Percentiles rank a stretch among this genome's conserved stretches.
Evolutionary conservation across 2,329 filamentous ascomycete species (phyloP).

Genomic region (Didymella segeticola): DNA sequence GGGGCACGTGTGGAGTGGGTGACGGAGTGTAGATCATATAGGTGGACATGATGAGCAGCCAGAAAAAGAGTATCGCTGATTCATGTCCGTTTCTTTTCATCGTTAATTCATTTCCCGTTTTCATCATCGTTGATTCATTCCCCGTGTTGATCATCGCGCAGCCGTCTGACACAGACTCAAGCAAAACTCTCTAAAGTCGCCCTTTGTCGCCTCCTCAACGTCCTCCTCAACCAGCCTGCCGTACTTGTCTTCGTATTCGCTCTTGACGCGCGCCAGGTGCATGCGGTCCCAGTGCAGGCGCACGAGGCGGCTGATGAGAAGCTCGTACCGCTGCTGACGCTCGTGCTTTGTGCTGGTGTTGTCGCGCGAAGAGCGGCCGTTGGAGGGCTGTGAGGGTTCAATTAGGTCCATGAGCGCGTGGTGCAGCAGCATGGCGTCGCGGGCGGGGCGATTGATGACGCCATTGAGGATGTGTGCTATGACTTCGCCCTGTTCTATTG

Average conservation of each 20-base stretch:
- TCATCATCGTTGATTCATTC: too few relatives aligned
- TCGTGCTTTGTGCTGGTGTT: slow-evolving; percentile 44
- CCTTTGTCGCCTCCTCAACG: slow-evolving; percentile 76
- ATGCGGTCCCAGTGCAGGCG: slow-evolving; percentile 89
- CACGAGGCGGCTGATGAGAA: slow-evolving; percentile 86
- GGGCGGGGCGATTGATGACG: slow-evolving; percentile 92
- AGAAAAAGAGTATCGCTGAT: not conserved
- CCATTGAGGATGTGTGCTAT: slow-evolving; percentile 96
- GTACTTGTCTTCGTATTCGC: slow-evolving; percentile 81
- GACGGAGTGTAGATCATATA: not conserved
- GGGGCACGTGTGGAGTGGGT: slow-evolving; percentile 24
- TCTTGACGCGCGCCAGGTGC: slow-evolving; percentile 81
- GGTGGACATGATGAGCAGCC: not conserved
- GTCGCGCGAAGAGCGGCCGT: slow-evolving; percentile 24
- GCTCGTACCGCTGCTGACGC: slow-evolving; percentile 72
- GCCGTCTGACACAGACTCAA: slow-evolving; percentile 61
- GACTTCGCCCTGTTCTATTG: slow-evolving; percentile 75
- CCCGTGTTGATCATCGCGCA: slow-evolving; percentile 17
- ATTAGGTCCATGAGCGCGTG: slow-evolving; percentile 75
- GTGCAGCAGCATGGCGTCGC: slow-evolving; percentile 87
- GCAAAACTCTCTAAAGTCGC: slow-evolving; percentile 80
- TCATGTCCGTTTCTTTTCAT: too few relatives aligned
- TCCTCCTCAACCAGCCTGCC: slow-evolving; percentile 75
- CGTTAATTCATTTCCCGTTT: too few relatives aligned
- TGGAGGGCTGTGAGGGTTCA: slow-evolving; percentile 35